A percentile compares a stretch with the other conserved stretches of the same genome.
Conservation (phyloP, 192 early-diverging fungal species). For the Rhizoclosmatium sp. region DNA sequence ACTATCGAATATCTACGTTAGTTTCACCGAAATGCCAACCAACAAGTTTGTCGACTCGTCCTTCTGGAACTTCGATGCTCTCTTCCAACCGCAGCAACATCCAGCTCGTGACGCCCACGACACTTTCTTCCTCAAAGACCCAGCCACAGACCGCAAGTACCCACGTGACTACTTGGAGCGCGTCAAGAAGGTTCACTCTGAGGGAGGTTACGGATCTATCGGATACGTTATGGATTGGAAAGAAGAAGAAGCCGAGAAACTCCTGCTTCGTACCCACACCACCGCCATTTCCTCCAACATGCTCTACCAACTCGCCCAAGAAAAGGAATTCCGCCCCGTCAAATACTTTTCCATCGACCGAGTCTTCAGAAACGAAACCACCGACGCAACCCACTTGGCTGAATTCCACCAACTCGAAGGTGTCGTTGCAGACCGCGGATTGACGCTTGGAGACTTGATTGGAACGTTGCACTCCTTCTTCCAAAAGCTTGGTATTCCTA, state of each 20-base stretch:
- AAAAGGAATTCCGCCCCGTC: conserved; percentile 86
- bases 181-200: conserved; percentile 90
- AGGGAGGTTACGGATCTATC: conserved; percentile 94
- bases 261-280: conserved; percentile 96
- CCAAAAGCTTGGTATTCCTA: conserved; percentile 87
- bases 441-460: conserved; percentile 96
- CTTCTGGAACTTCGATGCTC: conserved; percentile 99
- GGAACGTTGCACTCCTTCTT: conserved; percentile 97
- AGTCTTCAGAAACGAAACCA: conserved; percentile 97
- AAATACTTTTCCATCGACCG: conserved; percentile 99
- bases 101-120: conserved; percentile 75
- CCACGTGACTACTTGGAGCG: conserved; percentile 89
- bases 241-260: conserved; percentile 87
- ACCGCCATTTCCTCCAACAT: conserved; percentile 92
- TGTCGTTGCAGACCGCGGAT: conserved; percentile 93
- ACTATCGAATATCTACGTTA: neutral
- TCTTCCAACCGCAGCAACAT: conserved; percentile 99
- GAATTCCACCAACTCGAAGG: conserved; percentile 99
- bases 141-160: conserved; percentile 76
- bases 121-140: conserved; percentile 69
- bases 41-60: conserved; percentile 95
- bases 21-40: conserved; percentile 98
- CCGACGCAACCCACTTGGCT: conserved; percentile 98
- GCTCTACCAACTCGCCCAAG: conserved; percentile 90
- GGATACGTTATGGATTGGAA: conserved; percentile 95